phyloP scores from a whole-genome alignment of 805 yeast genomes.

The Lachancea mirantina region DNA sequence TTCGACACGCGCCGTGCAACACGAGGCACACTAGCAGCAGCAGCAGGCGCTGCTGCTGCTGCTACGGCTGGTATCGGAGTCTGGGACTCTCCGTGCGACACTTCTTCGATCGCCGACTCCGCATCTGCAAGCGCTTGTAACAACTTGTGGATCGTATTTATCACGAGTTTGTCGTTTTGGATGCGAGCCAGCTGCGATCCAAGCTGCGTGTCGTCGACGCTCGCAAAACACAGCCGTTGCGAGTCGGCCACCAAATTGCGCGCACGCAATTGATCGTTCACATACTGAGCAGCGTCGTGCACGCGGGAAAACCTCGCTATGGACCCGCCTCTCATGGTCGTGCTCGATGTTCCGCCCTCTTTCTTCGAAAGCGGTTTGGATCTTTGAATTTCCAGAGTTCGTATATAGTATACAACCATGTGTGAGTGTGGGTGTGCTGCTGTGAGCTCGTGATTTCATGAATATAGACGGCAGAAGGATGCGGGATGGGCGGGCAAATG shows the following conservation, averaged over 20 bases:
- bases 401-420: constrained; percentile 8
- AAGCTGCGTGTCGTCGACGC: constrained; percentile 6
- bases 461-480: constrained; percentile 7
- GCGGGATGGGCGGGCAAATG: neutral
- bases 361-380: neutral
- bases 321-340: neutral
- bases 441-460: constrained; percentile 9
- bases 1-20: constrained; percentile 1
- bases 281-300: constrained; percentile 17
- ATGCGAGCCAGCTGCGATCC: constrained; percentile 7
- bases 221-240: constrained; percentile 5
- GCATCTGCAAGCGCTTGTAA: constrained; percentile 8
- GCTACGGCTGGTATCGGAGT: no score
- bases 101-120: neutral
- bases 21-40: neutral
- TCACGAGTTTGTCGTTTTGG: constrained; percentile 14
- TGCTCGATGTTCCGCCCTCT: neutral
- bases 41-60: no score
- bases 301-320: constrained; percentile 10
- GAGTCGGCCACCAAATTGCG: constrained; percentile 14
- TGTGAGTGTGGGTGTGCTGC: constrained; percentile 3
- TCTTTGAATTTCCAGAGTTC: constrained; percentile 3
- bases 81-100: neutral
- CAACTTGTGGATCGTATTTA: constrained; percentile 21
- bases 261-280: constrained; percentile 16